Evolutionary conservation across 805 yeast species (phyloP).

Genomic region (Lipomyces sp.): DNA sequence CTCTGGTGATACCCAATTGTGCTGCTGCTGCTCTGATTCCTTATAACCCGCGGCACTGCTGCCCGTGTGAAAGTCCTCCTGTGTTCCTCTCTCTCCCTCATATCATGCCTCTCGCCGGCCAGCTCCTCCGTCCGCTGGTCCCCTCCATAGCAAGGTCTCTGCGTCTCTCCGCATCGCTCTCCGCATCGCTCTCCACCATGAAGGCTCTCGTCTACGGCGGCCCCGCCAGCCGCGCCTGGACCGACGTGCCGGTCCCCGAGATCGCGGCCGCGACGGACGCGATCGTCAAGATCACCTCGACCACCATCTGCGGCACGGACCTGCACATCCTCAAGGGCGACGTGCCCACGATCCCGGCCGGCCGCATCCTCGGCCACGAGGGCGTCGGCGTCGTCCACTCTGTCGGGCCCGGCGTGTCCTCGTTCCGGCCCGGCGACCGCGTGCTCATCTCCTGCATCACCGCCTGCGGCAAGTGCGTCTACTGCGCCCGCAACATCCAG

Average conservation of each 20-base stretch:
- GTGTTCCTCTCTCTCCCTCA: background rate
- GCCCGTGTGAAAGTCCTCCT: background rate
- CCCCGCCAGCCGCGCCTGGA: conserved; percentile 19
- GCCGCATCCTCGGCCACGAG: conserved; percentile 51
- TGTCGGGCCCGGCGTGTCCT: conserved; percentile 39
- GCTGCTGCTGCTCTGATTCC: too few species aligned
- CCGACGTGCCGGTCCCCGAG: conserved; percentile 21
- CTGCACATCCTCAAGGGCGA: conserved; percentile 52
- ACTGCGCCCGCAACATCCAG: conserved; percentile 42
- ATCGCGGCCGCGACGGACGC: conserved; percentile 41
- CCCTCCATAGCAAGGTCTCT: background rate
- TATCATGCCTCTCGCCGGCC: background rate
- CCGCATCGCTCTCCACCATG: conserved; percentile 9
- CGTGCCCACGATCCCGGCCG: conserved; percentile 37
- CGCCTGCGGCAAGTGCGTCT: conserved; percentile 61
- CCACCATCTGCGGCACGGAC: conserved; percentile 56
- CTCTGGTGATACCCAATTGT: too few species aligned
- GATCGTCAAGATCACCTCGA: conserved; percentile 46
- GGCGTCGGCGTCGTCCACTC: conserved; percentile 39
- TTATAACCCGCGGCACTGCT: background rate
- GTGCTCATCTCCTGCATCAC: conserved; percentile 51
- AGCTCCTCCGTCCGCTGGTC: background rate
- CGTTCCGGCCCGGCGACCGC: conserved; percentile 47
- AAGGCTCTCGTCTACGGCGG: conserved; percentile 23
- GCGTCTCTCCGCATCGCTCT: background rate